These are phyloP conservation scores for Leccinum colubrinum DNA, from an alignment of 1,284 basidiomycete species.

Conservation along the genomic window DNA sequence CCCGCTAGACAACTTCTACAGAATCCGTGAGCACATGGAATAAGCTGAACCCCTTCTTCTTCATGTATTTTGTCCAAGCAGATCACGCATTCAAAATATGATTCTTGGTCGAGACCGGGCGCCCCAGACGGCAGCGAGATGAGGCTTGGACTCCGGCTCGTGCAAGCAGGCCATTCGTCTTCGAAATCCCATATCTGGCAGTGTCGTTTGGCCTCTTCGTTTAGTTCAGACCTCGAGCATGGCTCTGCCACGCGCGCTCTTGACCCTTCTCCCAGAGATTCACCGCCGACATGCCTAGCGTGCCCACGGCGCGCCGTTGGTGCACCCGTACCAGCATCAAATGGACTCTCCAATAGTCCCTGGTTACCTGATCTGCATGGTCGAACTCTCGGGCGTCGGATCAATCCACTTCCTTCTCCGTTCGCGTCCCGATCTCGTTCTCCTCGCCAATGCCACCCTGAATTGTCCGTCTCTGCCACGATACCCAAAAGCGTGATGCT, in stretches of 20 bases:
- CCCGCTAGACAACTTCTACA: conserved; percentile 45
- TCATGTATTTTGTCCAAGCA: conserved; percentile 51
- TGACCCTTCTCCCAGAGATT: conserved; percentile 3
- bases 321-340: not conserved
- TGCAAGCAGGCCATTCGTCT: not conserved
- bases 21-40: conserved; percentile 25
- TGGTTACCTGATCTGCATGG: conserved; percentile 2
- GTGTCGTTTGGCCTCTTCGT: conserved; percentile 23
- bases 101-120: conserved; percentile 5
- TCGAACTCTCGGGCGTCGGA: not conserved
- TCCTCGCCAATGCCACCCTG: not conserved
- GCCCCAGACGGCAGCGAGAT: not conserved
- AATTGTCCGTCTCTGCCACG: conserved; percentile 13
- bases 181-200: conserved; percentile 1
- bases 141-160: not conserved
- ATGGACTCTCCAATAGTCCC: not conserved
- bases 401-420: not conserved
- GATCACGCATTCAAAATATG: conserved; percentile 42
- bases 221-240: conserved; percentile 4
- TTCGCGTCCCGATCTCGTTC: not conserved
- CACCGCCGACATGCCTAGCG: not conserved
- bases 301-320: not conserved
- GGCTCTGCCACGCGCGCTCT: not conserved
- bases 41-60: conserved; percentile 31
- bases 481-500: conserved; percentile 19